Percentiles rank a stretch among this genome's conserved stretches.
These are phyloP conservation scores for Tricholoma matsutake DNA, from an alignment of 768 basidiomycete genomes.

Conservation along the genomic window DNA sequence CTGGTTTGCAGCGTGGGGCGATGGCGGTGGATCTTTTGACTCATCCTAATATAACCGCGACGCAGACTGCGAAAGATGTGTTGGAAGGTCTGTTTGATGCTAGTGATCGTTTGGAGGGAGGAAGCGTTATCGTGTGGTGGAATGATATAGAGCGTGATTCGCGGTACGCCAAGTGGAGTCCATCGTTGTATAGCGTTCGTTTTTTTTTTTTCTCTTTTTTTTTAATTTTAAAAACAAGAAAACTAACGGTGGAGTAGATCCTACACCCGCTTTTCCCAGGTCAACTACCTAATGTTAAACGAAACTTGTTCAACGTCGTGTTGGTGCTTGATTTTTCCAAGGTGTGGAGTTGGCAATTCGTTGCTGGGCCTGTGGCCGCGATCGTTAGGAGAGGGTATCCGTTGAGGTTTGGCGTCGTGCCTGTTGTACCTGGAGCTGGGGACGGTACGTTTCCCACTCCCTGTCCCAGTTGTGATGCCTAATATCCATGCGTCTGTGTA, in stretches of 20 bases:
- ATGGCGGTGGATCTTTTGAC: constrained; percentile 76
- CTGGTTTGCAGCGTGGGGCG: constrained; percentile 45
- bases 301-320: constrained; percentile 83
- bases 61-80: constrained; percentile 46
- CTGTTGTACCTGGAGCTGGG: constrained; percentile 54
- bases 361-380: constrained; percentile 59
- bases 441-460: constrained; percentile 32
- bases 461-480: neutral
- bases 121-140: constrained; percentile 75
- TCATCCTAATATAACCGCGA: constrained; percentile 52
- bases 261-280: constrained; percentile 80
- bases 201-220: neutral
- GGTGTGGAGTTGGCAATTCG: constrained; percentile 52
- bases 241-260: constrained; percentile 39
- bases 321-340: constrained; percentile 79
- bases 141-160: constrained; percentile 88
- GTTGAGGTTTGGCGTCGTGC: constrained; percentile 85
- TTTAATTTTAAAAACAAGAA: neutral
- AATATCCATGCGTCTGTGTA: constrained; percentile 18
- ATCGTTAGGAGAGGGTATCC: constrained; percentile 76
- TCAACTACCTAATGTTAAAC: constrained; percentile 66
- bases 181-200: constrained; percentile 50
- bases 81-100: constrained; percentile 86
- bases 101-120: constrained; percentile 81
- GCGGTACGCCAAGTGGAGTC: constrained; percentile 51